Evolutionary conservation across 148 eudicot species (phyloP), one percentile per base, ranked within the genome.

Genomic region (Limonium bicolor): DNA sequence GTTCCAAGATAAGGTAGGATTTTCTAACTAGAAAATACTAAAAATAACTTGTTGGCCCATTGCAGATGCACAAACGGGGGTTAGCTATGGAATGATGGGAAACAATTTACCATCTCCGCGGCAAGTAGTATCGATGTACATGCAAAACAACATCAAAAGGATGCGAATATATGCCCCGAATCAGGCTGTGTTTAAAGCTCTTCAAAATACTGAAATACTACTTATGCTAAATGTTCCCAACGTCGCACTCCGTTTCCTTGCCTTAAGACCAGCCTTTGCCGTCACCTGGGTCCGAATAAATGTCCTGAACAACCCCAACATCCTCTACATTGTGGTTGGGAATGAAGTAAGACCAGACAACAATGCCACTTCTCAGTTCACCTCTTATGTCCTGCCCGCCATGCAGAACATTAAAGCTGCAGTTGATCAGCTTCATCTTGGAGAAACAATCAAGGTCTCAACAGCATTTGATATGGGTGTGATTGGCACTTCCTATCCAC

Each of bases 81-180:
- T 68, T 31, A 58, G 65, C 26, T 65, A 61, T 31, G 57, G 62
- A 14, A 45, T 41, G 33, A 39, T 39, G 6, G 79, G 66, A 1
- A 41, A 45, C 20, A 65, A 58, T 35, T 20, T 61, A 29, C 68
- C 75, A 25, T n/a, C 65, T 1, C 51, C 58, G 19, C 10, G 18
- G 20, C 60, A 62, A 18, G 59, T 52, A 6, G 63, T 65, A 20
- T 48, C 51, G 9, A 60, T 65, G 1, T 18, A 53, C 33, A 53
- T 33, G 3, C 28, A 50, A 43, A 40, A 43, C 35, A 67, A 56
- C 43, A 54, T 69, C 8, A 12, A 32, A 21, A 36, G 48, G 48
- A 54, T 69, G 51, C 55, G 75, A 20, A 61, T 73, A 40, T 55
- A 69, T 8, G 63, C 47, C 20, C 69, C 66, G n/a, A 34, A 49